Base-by-base conservation (phyloP, 192 early-diverging fungal species). In the Rhizoclosmatium sp. region DNA sequence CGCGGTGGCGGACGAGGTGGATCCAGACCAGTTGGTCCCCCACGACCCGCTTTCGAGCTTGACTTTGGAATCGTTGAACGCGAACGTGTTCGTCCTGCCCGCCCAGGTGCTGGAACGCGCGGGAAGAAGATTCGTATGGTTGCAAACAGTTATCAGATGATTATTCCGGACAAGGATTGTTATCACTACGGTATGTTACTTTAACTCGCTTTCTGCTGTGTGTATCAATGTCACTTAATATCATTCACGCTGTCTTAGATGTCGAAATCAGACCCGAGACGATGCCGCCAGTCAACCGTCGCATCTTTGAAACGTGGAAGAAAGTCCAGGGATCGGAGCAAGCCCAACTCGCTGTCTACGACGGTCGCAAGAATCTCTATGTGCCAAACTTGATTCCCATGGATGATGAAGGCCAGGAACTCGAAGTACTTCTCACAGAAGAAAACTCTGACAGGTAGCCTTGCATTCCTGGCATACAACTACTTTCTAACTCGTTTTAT, bases 281-380 rank as follows among this genome's bases (percentile, higher is more conserved):
- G 3, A 41, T 61, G 1, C 71, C 71, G 7, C 61, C 78, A n/a
- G 49, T 80, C 42, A 71, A 80, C 42, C 69, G 78, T 45, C 70
- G 67, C 54, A 49, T 80, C 60, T 72, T 80, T 71, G 70, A 80
- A 41, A 3, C 56, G 3, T 80, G 78, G 78, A 73, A 62, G 40
- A 49, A 39, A 47, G 51, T 45, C 12, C 70, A 69, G n/a, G 71
- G 45, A 41, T 77, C 75, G 1, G 16, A 9, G 7, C 42, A 45
- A 19, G 59, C 78, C 19, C 31, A 65, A 4, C 5, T 74, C 10
- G 69, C 70, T 7, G 69, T 71, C 39, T 80, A 69, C 70, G 78
- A 80, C 45, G 78, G 78, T 5, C 40, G 78, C 42, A 80, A 80
- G 65, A 80, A 80, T 45, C 12, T 80, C n/a, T 80, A 80, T 61